A percentile compares a stretch with the other conserved stretches of the same genome.
Conservation (phyloP, 2,329 filamentous ascomycete species). For the Fusarium brevicatenulatum region DNA sequence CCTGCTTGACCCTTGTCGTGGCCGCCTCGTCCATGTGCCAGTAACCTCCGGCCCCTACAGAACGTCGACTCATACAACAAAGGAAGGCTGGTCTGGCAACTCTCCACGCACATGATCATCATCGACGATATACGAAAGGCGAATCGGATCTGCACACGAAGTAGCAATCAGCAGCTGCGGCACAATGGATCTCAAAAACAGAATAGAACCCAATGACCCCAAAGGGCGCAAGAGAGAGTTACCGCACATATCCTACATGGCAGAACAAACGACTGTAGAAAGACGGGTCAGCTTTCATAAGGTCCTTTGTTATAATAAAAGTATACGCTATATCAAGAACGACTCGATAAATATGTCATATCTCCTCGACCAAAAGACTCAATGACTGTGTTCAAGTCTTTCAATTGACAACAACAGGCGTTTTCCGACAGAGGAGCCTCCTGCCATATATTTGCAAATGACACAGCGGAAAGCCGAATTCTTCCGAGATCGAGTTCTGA, state of each 20-base stretch:
- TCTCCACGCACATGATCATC: neutral
- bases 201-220: neutral
- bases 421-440: too few species aligned
- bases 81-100: neutral
- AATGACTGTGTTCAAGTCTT: neutral
- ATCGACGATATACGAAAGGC: neutral
- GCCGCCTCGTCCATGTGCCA: neutral
- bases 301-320: neutral
- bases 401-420: neutral
- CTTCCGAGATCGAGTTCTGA: too few species aligned
- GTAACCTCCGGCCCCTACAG: neutral
- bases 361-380: neutral
- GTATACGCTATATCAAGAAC: neutral
- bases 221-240: neutral
- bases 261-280: neutral
- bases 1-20: too few species aligned
- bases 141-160: neutral
- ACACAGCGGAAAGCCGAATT: neutral
- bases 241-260: neutral
- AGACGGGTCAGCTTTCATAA: accelerated
- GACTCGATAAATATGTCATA: too few species aligned
- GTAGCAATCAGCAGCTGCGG: neutral
- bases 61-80: neutral
- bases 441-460: too few species aligned
- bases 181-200: neutral